phyloP scores from a whole-genome alignment of 257 asterid genomes.

The Solanum appendiculatum region DNA sequence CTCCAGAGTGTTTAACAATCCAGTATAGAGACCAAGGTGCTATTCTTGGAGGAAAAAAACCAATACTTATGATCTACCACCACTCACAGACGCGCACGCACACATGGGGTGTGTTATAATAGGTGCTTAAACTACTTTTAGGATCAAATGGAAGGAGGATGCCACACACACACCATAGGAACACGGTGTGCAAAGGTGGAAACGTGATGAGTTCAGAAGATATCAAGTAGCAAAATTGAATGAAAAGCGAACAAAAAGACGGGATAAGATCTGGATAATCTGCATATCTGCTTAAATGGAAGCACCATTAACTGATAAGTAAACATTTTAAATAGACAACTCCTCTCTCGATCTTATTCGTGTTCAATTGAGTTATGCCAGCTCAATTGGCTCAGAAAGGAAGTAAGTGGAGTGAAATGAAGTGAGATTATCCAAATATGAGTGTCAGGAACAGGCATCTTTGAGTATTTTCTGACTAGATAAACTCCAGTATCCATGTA shows the following conservation, averaged over 20 bases:
- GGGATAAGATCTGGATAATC: background rate
- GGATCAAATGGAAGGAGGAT: background rate
- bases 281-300: background rate
- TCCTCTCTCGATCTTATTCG: background rate
- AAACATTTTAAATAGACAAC: background rate
- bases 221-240: background rate
- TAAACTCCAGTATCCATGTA: background rate
- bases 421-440: background rate
- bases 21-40: background rate
- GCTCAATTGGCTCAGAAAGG: background rate
- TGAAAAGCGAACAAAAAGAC: background rate
- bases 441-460: background rate
- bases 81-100: background rate
- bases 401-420: background rate
- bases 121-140: background rate
- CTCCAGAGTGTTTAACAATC: background rate
- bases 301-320: background rate
- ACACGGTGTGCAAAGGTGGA: background rate
- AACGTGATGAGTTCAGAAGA: background rate
- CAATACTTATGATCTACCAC: background rate
- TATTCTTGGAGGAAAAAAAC: background rate
- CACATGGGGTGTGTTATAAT: background rate
- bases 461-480: no score
- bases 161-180: background rate
- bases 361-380: background rate